These are phyloP conservation scores for Eimeria praecox DNA, from an alignment of 169 alveolate species.

Conservation along the genomic window DNA sequence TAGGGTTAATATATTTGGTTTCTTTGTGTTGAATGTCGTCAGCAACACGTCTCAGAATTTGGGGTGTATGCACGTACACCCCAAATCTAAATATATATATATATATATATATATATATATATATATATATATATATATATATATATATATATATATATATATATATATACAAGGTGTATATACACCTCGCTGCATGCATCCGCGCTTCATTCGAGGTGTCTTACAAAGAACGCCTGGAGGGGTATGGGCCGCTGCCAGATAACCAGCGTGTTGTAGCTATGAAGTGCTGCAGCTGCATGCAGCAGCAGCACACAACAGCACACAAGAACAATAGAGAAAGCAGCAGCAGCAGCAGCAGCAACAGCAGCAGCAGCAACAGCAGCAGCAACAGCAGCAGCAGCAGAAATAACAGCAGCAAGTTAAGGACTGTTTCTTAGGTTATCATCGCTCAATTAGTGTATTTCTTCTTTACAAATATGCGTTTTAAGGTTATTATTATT, in stretches of 20 bases:
- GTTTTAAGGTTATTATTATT: too few relatives aligned
- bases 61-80: background rate
- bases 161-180: background rate
- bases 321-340: background rate
- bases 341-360: background rate
- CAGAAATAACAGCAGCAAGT: background rate
- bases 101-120: too few relatives aligned
- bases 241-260: background rate
- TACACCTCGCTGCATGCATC: background rate
- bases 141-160: too few relatives aligned
- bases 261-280: background rate
- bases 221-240: background rate
- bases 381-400: background rate
- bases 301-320: background rate
- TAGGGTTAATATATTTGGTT: too few relatives aligned
- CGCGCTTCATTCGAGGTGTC: background rate
- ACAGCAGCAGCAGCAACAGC: background rate
- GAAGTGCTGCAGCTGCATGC: constrained; percentile 5
- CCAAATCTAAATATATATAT: too few relatives aligned
- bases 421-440: too few relatives aligned
- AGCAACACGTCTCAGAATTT: background rate
- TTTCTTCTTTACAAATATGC: too few relatives aligned
- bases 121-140: too few relatives aligned
- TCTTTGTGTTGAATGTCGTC: too few relatives aligned
- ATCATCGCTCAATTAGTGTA: too few relatives aligned